Conservation (phyloP, 345 rosid genomes). For the Brassica napus region Da-Ae NC_063435.1:10547501-10548000, state of each 20-base stretch:
- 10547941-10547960: slow-evolving; percentile 82
- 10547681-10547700: slow-evolving; percentile 86
- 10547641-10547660: slow-evolving; percentile 67
- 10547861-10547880: background rate
- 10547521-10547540: slow-evolving; percentile 46
- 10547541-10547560: slow-evolving; percentile 65
- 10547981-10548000: slow-evolving; percentile 89
- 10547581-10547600: slow-evolving; percentile 44
- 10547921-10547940: slow-evolving; percentile 79
- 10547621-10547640: slow-evolving; percentile 67
- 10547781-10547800: background rate
- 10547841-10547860: background rate
- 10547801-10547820: background rate
- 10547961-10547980: slow-evolving; percentile 88
- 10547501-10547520: background rate
- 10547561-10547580: slow-evolving; percentile 64
- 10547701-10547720: slow-evolving; percentile 81
- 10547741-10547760: slow-evolving; percentile 83
- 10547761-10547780: slow-evolving; percentile 91
- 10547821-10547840: background rate
- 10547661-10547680: slow-evolving; percentile 71
- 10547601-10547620: slow-evolving; percentile 52
- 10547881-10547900: slow-evolving; percentile 43
- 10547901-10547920: slow-evolving; percentile 64
- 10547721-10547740: slow-evolving; percentile 64